Base-by-base conservation (phyloP, 2,329 filamentous ascomycete genomes). In the Juglanconis sp. region DNA sequence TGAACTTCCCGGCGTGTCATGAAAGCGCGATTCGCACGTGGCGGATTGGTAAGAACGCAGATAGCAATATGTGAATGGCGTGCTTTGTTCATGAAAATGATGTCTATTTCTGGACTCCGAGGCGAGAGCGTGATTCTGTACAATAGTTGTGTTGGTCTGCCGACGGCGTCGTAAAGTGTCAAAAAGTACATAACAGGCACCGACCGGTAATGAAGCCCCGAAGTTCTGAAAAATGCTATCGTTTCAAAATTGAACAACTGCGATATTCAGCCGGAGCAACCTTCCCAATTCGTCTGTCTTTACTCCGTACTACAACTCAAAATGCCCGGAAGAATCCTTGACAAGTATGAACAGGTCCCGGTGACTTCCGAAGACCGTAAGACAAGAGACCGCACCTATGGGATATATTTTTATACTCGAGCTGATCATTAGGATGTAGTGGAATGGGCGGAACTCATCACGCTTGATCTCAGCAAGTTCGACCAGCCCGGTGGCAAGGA, bases 401-500 rank as follows among this genome's bases (percentile, higher is more conserved):
- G 15, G 10, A 15, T 44, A 7, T 15, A 13, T 44, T 24, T 24
- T 24, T 24, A 24, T 24, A 24, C 17, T 24, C 17, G 15, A 44
- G 15, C 40, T 44, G 11, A 44, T 44, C 11, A 44, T 44, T 5
- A 44, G 15, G 4, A 30, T 30, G 15, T 9, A 70, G 68, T 70
- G 49, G 66, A 68, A 30, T 70, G 68, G 67, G 67, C 68, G 24
- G 68, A 70, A n/a, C 65, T 70, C 38, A 51, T 62, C 13, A 72
- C 70, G 2, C 66, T 73, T 9, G 71, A 73, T 40, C 65, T 73
- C 9, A 64, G 65, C 57, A 65, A 68, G n/a, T 72, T 70, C 47
- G 70, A 73, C 24, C 53, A 68, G 50, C 71, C 71, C 4, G 68
- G 69, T 9, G 71, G 71, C 53, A 73, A 72, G 57, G 60, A 70